phyloP scores from a whole-genome alignment of 2,329 filamentous ascomycete genomes.

The Colletotrichum tanaceti region DNA sequence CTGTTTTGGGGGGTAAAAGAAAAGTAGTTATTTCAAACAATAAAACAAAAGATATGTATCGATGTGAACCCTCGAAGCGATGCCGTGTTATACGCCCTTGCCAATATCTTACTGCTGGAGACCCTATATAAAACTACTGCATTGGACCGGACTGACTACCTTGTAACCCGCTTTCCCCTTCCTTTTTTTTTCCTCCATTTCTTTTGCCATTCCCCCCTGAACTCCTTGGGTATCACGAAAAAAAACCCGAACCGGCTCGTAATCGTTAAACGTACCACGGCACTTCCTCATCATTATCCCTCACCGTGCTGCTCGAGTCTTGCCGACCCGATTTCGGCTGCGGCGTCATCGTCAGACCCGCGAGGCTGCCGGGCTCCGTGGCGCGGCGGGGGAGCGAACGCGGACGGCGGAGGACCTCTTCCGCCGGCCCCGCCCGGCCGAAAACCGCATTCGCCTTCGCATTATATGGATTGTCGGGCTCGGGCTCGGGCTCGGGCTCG shows the following conservation, averaged over 20 bases:
- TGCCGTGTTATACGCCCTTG: no score
- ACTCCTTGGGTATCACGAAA: conserved; percentile 32
- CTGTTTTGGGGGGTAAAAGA: no score
- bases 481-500: no score
- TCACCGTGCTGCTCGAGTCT: conserved; percentile 6
- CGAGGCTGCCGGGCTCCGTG: conserved; percentile 1
- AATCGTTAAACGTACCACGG: conserved; percentile 29
- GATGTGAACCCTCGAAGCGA: no score
- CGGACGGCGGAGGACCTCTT: background rate
- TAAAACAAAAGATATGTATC: no score
- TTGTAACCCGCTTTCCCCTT: no score
- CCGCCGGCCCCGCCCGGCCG: background rate
- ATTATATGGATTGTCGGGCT: no score
- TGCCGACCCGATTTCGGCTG: background rate
- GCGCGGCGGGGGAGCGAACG: background rate
- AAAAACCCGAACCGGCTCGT: conserved; percentile 9
- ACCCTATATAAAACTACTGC: no score
- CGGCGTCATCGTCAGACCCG: background rate
- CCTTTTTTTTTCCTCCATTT: background rate
- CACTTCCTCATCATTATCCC: conserved; percentile 11
- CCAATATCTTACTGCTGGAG: no score
- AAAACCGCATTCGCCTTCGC: background rate
- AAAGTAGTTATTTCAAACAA: no score
- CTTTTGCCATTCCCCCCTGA: no score
- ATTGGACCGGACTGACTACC: no score